Evolutionary conservation across 805 yeast genomes (phyloP).

Genomic region (Candida incommunis): DNA sequence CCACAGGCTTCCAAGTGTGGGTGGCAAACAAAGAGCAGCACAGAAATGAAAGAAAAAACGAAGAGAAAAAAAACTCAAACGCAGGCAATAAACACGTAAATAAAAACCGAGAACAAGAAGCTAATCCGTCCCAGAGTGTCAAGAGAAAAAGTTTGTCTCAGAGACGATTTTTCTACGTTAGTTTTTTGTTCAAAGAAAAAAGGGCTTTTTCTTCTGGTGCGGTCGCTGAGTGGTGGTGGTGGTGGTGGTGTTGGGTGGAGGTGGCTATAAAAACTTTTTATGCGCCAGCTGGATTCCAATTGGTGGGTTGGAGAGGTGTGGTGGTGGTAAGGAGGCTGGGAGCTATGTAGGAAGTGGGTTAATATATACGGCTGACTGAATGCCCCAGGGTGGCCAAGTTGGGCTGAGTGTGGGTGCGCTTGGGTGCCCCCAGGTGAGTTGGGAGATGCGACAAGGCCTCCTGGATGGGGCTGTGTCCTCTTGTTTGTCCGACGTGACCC

Average conservation of each 20-base stretch:
- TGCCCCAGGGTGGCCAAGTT: too few relatives aligned
- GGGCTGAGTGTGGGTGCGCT: too few relatives aligned
- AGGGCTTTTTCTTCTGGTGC: too few relatives aligned
- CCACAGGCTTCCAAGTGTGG: not conserved
- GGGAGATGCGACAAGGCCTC: too few relatives aligned
- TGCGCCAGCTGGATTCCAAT: not conserved
- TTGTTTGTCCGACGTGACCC: too few relatives aligned
- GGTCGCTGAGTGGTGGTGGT: too few relatives aligned
- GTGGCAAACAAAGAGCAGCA: not conserved
- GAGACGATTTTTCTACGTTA: not conserved
- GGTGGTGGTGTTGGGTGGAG: not conserved
- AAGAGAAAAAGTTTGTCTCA: not conserved
- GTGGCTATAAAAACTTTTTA: not conserved
- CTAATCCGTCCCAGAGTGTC: conserved; percentile 1
- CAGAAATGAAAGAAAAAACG: too few relatives aligned
- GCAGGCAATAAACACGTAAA: not conserved
- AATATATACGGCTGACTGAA: too few relatives aligned
- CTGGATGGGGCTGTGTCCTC: too few relatives aligned
- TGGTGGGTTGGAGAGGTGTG: not conserved
- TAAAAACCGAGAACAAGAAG: not conserved
- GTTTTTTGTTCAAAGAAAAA: not conserved
- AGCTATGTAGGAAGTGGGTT: not conserved
- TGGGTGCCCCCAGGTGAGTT: too few relatives aligned
- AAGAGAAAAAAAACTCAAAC: not conserved
- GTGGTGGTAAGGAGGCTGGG: not conserved